Conservation (phyloP, 106 monocot species). For the Platanthera guangdongensis region DNA sequence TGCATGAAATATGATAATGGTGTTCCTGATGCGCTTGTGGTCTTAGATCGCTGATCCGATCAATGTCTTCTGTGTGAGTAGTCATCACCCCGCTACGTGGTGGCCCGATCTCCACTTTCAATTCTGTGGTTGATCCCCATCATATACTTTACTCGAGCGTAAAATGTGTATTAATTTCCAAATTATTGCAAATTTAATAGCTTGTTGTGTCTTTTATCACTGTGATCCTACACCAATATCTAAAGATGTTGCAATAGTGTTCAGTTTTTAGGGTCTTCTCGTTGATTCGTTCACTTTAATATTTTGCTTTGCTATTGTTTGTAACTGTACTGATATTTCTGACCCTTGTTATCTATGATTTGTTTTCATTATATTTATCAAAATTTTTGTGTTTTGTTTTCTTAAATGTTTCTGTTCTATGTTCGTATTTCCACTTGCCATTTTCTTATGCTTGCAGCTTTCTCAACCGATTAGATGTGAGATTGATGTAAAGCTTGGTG, state of each 20-base stretch:
- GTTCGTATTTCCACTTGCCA: neutral
- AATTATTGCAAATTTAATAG: neutral
- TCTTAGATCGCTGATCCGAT: too few relatives aligned
- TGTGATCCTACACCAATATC: neutral
- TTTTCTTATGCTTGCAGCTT: constrained; percentile 38
- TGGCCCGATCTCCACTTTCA: too few relatives aligned
- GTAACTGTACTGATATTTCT: neutral
- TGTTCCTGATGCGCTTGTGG: too few relatives aligned
- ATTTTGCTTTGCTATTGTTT: neutral
- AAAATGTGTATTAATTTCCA: neutral
- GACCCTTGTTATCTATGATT: neutral
- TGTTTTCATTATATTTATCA: neutral
- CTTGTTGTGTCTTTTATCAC: neutral
- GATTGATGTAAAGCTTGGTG: constrained; percentile 86
- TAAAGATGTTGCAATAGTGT: neutral
- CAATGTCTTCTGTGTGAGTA: too few relatives aligned
- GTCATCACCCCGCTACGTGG: too few relatives aligned
- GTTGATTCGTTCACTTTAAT: neutral
- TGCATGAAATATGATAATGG: too few relatives aligned
- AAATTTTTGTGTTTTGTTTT: neutral
- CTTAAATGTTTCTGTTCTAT: neutral
- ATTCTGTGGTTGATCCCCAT: too few relatives aligned
- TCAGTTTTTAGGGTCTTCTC: neutral
- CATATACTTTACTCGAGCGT: neutral
- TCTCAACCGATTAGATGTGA: constrained; percentile 61